Conservation (phyloP, 1,139 yeast species). For the Hansenula lynferdii region DNA sequence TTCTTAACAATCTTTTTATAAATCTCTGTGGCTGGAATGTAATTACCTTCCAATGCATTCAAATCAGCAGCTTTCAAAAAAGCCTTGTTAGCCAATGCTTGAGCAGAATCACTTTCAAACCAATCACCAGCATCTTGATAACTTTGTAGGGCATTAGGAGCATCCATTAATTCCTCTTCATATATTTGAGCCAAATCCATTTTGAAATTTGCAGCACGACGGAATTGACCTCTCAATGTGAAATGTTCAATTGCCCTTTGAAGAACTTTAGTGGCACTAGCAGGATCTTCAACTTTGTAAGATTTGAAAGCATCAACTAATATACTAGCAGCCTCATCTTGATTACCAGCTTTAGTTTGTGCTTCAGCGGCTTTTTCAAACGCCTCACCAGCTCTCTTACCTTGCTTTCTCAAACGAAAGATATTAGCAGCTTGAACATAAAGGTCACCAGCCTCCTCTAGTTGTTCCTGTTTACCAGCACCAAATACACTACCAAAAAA, state of each 20-base stretch:
- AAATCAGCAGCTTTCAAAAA: slow-evolving; percentile 88
- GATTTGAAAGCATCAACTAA: slow-evolving; percentile 90
- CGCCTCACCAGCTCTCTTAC: slow-evolving; percentile 69
- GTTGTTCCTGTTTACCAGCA: slow-evolving; percentile 57
- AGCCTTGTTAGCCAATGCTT: slow-evolving; percentile 84
- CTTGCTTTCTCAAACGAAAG: slow-evolving; percentile 70
- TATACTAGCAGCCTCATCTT: slow-evolving; percentile 90
- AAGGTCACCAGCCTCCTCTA: slow-evolving; percentile 90
- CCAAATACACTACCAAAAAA: slow-evolving; percentile 65
- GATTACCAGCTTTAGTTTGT: slow-evolving; percentile 69
- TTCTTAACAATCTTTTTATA: slow-evolving; percentile 77
- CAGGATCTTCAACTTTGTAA: slow-evolving; percentile 67
- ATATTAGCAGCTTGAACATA: slow-evolving; percentile 89
- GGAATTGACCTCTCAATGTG: slow-evolving; percentile 87
- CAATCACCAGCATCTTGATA: slow-evolving; percentile 97
- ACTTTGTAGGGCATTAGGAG: slow-evolving; percentile 62
- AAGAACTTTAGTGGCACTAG: slow-evolving; percentile 74
- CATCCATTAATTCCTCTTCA: slow-evolving; percentile 68
- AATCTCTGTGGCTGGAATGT: slow-evolving; percentile 65
- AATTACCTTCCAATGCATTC: slow-evolving; percentile 70
- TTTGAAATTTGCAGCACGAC: slow-evolving; percentile 93
- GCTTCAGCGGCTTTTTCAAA: slow-evolving; percentile 83
- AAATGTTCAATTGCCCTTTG: slow-evolving; percentile 77
- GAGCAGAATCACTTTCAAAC: slow-evolving; percentile 91
- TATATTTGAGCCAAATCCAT: slow-evolving; percentile 86